Conservation (phyloP, 345 rosid species). For the Zanthoxylum bungeanum region DNA sequence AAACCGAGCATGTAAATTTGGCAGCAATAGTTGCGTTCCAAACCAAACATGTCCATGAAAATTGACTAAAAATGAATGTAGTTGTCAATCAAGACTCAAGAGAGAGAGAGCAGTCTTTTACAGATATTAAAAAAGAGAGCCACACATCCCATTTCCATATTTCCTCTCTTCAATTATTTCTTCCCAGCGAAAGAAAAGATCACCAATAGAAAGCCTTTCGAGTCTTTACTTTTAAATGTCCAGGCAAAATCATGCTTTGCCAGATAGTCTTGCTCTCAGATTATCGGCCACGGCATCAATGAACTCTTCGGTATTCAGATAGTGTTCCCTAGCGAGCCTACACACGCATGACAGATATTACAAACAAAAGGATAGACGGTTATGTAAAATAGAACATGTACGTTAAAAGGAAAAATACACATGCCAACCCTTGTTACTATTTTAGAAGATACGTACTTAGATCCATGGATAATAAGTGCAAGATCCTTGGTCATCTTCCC, state of each 20-base stretch:
- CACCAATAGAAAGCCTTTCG: background rate
- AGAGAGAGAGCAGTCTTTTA: background rate
- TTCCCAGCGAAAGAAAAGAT: background rate
- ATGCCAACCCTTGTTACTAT: background rate
- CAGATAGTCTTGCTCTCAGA: slow-evolving; percentile 55
- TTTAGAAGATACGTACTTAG: slow-evolving; percentile 44
- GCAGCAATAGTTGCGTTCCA: background rate
- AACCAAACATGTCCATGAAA: background rate
- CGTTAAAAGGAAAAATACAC: background rate
- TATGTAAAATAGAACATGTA: background rate
- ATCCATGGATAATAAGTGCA: slow-evolving; percentile 80
- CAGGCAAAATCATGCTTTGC: slow-evolving; percentile 35
- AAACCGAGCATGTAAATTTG: background rate
- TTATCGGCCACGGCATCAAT: slow-evolving; percentile 89
- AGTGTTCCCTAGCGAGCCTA: slow-evolving; percentile 71
- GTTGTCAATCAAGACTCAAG: background rate
- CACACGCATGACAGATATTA: slow-evolving; percentile 5
- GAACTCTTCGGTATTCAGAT: slow-evolving; percentile 92
- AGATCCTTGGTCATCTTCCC: slow-evolving; percentile 99
- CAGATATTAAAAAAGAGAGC: background rate
- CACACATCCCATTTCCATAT: background rate
- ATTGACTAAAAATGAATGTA: background rate
- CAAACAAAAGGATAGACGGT: background rate
- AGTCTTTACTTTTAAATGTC: background rate
- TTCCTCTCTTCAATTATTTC: slow-evolving; percentile 1